phyloP scores from a whole-genome alignment of 768 basidiomycete genomes.

The Leccinellum rugosiceps region DNA sequence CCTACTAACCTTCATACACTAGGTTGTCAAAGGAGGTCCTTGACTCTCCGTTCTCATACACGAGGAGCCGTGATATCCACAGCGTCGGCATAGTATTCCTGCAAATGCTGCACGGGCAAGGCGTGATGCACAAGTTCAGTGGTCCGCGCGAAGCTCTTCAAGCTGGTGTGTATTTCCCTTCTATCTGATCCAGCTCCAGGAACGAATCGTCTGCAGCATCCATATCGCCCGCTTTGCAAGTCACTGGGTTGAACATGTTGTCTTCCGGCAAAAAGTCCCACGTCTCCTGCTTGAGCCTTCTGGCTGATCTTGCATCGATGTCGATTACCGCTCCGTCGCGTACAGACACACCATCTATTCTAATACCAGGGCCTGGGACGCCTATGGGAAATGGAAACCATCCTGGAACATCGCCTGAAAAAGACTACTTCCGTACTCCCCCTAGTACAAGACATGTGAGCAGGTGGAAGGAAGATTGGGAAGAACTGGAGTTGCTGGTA shows the following conservation, averaged over 20 bases:
- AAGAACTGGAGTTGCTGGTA: constrained; percentile 84
- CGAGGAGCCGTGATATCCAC: constrained; percentile 79
- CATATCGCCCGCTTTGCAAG: constrained; percentile 50
- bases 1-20: not conserved
- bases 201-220: constrained; percentile 37
- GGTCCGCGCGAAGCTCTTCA: constrained; percentile 58
- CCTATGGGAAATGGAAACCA: constrained; percentile 42
- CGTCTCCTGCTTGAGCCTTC: constrained; percentile 53
- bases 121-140: constrained; percentile 53
- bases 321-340: constrained; percentile 27
- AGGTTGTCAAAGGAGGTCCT: constrained; percentile 80
- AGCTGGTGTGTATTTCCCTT: constrained; percentile 38
- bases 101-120: constrained; percentile 82
- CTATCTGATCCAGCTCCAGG: not conserved
- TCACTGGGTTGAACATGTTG: constrained; percentile 59
- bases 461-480: constrained; percentile 92
- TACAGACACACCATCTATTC: constrained; percentile 16
- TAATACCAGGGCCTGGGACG: constrained; percentile 38
- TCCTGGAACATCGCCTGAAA: constrained; percentile 56
- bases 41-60: constrained; percentile 76
- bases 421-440: constrained; percentile 52
- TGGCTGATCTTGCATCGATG: constrained; percentile 53
- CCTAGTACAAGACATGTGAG: constrained; percentile 52
- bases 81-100: constrained; percentile 73
- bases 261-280: constrained; percentile 52